Evolutionary conservation across 371 early-diverging fungal species (phyloP).

Genomic region (Mucor racemosus): DNA sequence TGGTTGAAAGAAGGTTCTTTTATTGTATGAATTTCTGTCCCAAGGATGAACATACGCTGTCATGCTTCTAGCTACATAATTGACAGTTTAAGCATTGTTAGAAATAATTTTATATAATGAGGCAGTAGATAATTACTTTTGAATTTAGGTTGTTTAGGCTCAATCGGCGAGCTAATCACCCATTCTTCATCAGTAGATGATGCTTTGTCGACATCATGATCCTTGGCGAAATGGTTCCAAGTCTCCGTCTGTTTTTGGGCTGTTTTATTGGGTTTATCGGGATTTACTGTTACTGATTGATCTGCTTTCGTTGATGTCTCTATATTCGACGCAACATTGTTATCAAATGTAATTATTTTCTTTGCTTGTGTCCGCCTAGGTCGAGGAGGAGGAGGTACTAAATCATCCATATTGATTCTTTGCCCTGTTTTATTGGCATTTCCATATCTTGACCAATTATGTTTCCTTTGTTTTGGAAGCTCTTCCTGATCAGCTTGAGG

Average conservation of each 20-base stretch:
- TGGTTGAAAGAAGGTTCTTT: constrained; percentile 1
- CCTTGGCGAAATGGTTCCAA: neutral
- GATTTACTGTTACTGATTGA: neutral
- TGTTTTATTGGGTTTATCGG: neutral
- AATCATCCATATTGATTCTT: neutral
- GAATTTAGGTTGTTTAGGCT: neutral
- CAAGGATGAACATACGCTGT: neutral
- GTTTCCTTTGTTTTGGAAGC: neutral
- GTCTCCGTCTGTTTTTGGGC: neutral
- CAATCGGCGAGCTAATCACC: neutral
- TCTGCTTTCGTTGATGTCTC: neutral
- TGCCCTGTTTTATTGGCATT: neutral
- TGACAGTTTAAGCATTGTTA: neutral
- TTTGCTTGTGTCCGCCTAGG: neutral
- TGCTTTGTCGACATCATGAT: neutral
- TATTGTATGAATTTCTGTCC: neutral
- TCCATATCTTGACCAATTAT: neutral
- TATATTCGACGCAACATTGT: neutral
- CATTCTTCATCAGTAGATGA: neutral
- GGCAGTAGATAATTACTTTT: neutral
- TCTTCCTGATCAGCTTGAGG: neutral
- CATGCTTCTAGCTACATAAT: neutral
- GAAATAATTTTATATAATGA: too few species aligned
- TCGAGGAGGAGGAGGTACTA: neutral
- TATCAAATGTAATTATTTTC: neutral